phyloP scores from a whole-genome alignment of 257 asterid genomes.

The Euphrasia confusa region DNA sequence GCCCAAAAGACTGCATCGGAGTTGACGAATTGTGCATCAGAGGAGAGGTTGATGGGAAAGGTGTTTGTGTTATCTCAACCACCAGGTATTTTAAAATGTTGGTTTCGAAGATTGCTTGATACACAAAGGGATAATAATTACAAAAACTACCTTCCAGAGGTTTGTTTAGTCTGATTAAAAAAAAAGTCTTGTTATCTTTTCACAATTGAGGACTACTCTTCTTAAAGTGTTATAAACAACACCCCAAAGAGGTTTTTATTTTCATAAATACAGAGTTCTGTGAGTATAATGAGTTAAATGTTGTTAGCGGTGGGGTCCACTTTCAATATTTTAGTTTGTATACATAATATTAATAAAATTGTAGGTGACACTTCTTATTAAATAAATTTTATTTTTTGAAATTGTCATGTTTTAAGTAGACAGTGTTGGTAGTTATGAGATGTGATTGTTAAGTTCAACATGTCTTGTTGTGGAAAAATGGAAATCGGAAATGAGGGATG shows the following conservation, averaged over 20 bases:
- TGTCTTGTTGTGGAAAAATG: no score
- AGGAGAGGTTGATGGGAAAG: constrained; percentile 66
- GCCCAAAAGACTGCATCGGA: constrained; percentile 61
- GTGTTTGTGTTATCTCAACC: constrained; percentile 72
- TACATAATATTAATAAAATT: no score
- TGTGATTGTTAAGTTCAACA: no score
- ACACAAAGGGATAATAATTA: background rate
- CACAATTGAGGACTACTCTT: background rate
- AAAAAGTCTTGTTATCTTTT: background rate
- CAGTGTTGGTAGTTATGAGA: no score
- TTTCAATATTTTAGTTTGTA: no score
- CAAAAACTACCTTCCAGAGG: background rate
- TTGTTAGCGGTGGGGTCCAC: no score
- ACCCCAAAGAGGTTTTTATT: background rate
- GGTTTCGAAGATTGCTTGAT: background rate
- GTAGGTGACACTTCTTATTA: no score
- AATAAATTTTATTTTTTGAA: no score
- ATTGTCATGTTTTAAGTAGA: no score
- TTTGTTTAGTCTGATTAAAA: background rate
- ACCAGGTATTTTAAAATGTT: constrained; percentile 53
- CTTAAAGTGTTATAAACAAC: background rate
- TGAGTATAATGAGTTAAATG: no score
- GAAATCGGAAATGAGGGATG: no score
- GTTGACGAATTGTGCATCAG: constrained; percentile 65
- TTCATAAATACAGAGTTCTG: background rate